Conservation (phyloP, 495 filamentous ascomycete species). For the Xylaria acuta region DNA sequence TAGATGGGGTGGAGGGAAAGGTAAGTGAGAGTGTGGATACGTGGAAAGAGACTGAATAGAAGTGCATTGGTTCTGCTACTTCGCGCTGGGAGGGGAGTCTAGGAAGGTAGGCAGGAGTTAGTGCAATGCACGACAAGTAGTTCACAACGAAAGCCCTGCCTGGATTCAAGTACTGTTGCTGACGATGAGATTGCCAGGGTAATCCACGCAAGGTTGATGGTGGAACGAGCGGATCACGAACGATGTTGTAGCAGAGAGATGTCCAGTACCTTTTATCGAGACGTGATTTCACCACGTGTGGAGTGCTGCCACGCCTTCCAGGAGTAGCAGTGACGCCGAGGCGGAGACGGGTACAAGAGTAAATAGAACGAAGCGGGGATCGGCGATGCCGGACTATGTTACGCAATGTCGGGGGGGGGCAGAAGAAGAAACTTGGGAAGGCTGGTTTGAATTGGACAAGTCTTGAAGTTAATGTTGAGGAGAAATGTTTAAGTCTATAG, state of each 20-base stretch:
- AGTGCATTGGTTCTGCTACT: not conserved
- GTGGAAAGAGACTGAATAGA: not conserved
- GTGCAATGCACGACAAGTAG: not conserved
- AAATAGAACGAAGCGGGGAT: not conserved
- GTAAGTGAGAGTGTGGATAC: not conserved
- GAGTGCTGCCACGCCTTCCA: not conserved
- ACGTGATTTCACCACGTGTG: not conserved
- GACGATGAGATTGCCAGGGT: not conserved
- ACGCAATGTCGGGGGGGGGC: not conserved
- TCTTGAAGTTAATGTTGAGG: not conserved
- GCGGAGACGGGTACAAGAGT: not conserved
- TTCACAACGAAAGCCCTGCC: not conserved
- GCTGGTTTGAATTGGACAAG: not conserved
- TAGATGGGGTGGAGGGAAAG: not conserved
- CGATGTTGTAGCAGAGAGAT: not conserved
- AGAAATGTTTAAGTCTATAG: not conserved
- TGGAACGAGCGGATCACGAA: not conserved
- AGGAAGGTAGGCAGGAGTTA: not conserved
- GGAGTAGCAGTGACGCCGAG: not conserved
- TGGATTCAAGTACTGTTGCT: not conserved
- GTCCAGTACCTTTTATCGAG: not conserved
- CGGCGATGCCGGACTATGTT: not conserved
- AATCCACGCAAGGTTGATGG: not conserved
- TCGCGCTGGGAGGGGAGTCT: not conserved
- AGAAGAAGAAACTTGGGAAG: not conserved